Evolutionary conservation across 1,284 basidiomycete species (phyloP).

Genomic region (Moesziomyces sp.): DNA sequence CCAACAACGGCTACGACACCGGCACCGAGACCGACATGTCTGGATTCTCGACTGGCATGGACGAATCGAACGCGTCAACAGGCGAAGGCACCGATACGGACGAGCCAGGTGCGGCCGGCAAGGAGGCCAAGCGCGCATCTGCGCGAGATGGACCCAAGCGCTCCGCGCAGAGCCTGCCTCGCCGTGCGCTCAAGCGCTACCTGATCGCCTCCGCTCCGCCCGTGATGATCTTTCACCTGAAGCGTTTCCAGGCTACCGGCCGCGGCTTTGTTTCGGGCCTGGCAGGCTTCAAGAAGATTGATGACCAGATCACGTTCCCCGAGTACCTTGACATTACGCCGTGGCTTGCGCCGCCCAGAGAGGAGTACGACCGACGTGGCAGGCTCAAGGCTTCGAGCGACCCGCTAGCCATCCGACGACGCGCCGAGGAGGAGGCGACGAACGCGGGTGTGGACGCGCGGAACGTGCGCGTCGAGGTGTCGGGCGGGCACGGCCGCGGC

Average conservation of each 20-base stretch:
- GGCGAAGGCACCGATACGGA: constrained; percentile 40
- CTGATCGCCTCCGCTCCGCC: constrained; percentile 86
- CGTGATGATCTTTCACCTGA: constrained; percentile 89
- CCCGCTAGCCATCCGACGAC: constrained; percentile 54
- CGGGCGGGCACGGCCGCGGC: constrained; percentile 10
- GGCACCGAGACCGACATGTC: constrained; percentile 49
- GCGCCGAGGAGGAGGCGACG: constrained; percentile 61
- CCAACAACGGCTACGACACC: constrained; percentile 39
- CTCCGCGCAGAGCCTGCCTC: constrained; percentile 73
- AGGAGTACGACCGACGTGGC: constrained; percentile 73
- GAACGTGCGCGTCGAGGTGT: constrained; percentile 36
- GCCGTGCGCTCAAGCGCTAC: constrained; percentile 90
- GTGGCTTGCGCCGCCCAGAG: constrained; percentile 83
- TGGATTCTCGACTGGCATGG: constrained; percentile 37
- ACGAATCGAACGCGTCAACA: constrained; percentile 38
- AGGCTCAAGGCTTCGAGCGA: constrained; percentile 67
- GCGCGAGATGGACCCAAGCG: constrained; percentile 31
- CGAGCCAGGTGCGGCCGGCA: constrained; percentile 10
- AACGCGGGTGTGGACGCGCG: constrained; percentile 69
- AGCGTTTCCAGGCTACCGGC: constrained; percentile 80
- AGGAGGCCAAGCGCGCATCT: neutral
- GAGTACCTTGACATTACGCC: constrained; percentile 84
- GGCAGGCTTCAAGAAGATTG: constrained; percentile 78
- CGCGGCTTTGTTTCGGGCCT: constrained; percentile 45
- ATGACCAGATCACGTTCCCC: constrained; percentile 88